These are phyloP conservation scores for Tieghemostelium lacteum DNA, from an alignment of 78 protist genomes.

Conservation along the genomic window DNA sequence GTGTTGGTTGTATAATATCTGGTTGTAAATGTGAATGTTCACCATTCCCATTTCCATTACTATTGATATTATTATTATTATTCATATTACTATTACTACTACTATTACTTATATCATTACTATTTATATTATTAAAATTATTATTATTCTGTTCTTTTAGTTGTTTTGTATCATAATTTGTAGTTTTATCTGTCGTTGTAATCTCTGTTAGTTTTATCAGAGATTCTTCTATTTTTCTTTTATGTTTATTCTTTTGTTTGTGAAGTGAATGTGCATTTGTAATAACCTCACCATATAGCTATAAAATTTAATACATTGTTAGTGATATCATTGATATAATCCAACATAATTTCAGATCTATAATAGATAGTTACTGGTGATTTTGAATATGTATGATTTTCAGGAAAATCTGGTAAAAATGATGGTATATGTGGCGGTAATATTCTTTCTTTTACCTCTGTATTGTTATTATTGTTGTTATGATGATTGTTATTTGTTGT, in stretches of 20 bases:
- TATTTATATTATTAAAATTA: background rate
- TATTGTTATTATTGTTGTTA: conserved; percentile 7
- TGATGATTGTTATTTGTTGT: background rate
- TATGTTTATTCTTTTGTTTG: conserved; percentile 57
- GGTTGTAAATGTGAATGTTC: no score
- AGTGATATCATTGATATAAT: background rate
- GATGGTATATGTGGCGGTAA: conserved; percentile 63
- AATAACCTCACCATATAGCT: conserved; percentile 69
- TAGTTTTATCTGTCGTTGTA: conserved; percentile 13
- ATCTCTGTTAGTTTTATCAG: conserved; percentile 47
- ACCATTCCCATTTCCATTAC: background rate
- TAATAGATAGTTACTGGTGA: conserved; percentile 33
- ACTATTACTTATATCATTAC: background rate
- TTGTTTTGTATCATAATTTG: conserved; percentile 46
- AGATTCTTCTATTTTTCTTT: conserved; percentile 52
- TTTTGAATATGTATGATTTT: conserved; percentile 56
- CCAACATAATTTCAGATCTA: background rate
- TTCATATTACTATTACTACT: background rate
- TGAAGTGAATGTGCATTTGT: conserved; percentile 53
- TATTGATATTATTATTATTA: background rate
- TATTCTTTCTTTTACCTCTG: background rate
- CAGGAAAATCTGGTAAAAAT: conserved; percentile 68
- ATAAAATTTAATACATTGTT: no score
- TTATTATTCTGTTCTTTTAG: conserved; percentile 1
- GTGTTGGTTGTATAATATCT: conserved; percentile 60